These are phyloP conservation scores for Annulohypoxylon stygium DNA, from an alignment of 495 filamentous ascomycete species.

Conservation along the genomic window DNA sequence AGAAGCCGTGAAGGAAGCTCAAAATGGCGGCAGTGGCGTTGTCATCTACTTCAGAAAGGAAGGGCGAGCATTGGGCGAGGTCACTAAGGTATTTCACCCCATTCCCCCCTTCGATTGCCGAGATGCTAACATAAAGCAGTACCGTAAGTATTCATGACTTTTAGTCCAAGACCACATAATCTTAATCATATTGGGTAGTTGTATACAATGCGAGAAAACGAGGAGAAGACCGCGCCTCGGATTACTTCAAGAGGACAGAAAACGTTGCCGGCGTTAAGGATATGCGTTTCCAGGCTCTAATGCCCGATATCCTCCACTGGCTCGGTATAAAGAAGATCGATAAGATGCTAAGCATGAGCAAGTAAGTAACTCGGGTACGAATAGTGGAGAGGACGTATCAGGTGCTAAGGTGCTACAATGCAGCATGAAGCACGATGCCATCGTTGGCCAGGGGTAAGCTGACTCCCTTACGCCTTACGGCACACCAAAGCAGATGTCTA, in stretches of 20 bases:
- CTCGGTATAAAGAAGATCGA: conserved; percentile 99
- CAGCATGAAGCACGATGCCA: conserved; percentile 98
- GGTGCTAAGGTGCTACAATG: conserved; percentile 39
- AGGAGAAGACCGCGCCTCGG: conserved; percentile 88
- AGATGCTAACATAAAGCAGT: conserved; percentile 52
- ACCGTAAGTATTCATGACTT: conserved; percentile 56
- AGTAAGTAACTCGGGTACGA: conserved; percentile 66
- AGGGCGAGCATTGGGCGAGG: conserved; percentile 94
- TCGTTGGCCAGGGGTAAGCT: conserved; percentile 86
- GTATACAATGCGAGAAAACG: conserved; percentile 96
- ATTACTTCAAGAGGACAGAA: conserved; percentile 97
- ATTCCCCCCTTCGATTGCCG: conserved; percentile 14
- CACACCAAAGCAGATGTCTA: conserved; percentile 37
- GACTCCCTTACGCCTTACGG: conserved; percentile 30
- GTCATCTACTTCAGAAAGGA: conserved; percentile 99
- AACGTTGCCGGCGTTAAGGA: conserved; percentile 97
- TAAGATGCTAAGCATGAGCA: conserved; percentile 98
- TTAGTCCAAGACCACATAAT: conserved; percentile 22
- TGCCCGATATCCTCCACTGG: conserved; percentile 99
- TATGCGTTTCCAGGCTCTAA: conserved; percentile 99
- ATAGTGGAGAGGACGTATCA: conserved; percentile 24
- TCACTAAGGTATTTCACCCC: conserved; percentile 78
- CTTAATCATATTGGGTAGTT: conserved; percentile 62
- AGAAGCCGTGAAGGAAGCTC: conserved; percentile 96
- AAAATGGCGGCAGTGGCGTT: conserved; percentile 93